These are phyloP conservation scores for Hymenoscyphus scutula DNA, from an alignment of 2,329 filamentous ascomycete species.

Conservation along the genomic window DNA sequence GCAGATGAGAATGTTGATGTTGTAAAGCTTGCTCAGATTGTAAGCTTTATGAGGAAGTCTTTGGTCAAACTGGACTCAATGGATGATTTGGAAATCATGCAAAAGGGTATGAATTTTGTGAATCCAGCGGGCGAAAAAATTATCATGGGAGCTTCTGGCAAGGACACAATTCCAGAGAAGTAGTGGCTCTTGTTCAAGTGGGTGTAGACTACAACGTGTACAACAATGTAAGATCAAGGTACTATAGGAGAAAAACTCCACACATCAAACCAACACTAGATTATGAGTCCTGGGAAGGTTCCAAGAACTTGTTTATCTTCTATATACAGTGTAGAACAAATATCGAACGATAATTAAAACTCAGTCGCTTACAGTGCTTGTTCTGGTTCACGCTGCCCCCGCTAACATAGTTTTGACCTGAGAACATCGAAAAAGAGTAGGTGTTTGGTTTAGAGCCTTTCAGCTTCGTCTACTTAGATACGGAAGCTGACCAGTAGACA, in stretches of 20 bases:
- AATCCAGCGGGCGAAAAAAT: conserved; percentile 40
- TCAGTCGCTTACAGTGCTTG: background rate
- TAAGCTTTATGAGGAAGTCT: conserved; percentile 60
- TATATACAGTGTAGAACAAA: background rate
- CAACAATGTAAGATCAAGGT: background rate
- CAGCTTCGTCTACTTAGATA: background rate
- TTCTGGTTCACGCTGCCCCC: background rate
- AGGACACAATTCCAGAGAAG: background rate
- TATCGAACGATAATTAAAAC: background rate
- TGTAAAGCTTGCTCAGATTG: conserved; percentile 57
- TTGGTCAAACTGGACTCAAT: conserved; percentile 52
- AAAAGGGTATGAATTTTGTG: conserved; percentile 49
- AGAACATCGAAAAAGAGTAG: background rate
- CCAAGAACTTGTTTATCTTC: background rate
- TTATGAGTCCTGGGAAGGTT: background rate
- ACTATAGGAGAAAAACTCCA: background rate
- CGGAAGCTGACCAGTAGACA: background rate
- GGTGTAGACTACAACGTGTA: background rate
- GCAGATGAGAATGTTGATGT: conserved; percentile 62
- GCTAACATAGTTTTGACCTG: background rate
- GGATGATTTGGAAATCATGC: conserved; percentile 49
- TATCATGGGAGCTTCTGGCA: background rate
- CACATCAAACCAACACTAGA: background rate
- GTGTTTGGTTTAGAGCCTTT: background rate
- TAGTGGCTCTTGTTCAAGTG: background rate